Evolutionary conservation across 495 filamentous ascomycete species (phyloP).

Genomic region (Tuber microsphaerosporum): DNA sequence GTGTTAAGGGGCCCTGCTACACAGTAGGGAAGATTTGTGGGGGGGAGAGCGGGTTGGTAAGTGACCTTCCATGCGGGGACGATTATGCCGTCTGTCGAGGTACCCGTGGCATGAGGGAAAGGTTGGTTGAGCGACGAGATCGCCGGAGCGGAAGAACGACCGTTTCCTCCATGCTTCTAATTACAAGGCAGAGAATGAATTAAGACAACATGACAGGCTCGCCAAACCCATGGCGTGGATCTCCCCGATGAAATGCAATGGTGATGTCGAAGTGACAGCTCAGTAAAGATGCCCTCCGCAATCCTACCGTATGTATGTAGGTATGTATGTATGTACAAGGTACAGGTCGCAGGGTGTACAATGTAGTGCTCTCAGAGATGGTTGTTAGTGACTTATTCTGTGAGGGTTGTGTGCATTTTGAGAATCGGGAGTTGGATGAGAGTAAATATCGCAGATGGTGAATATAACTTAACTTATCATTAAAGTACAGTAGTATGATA

Average conservation of each 20-base stretch:
- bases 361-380: not conserved
- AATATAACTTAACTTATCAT: not conserved
- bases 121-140: not conserved
- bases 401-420: not conserved
- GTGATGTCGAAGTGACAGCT: not conserved
- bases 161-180: not conserved
- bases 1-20: not conserved
- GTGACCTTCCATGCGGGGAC: not conserved
- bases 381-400: not conserved
- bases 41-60: not conserved
- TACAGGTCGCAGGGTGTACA: not conserved
- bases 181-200: not conserved
- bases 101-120: not conserved
- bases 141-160: not conserved
- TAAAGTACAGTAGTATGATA: not conserved
- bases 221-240: not conserved
- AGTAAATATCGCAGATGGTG: not conserved
- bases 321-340: not conserved
- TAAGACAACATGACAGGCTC: not conserved
- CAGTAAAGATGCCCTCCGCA: not conserved
- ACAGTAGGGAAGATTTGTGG: not conserved
- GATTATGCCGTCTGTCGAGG: not conserved
- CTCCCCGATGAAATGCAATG: not conserved
- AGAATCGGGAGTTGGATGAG: not conserved
- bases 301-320: not conserved